A percentile compares a stretch with the other conserved stretches of the same genome.
phyloP scores from a whole-genome alignment of 345 rosid species.

The Combretum micranthum region DNA sequence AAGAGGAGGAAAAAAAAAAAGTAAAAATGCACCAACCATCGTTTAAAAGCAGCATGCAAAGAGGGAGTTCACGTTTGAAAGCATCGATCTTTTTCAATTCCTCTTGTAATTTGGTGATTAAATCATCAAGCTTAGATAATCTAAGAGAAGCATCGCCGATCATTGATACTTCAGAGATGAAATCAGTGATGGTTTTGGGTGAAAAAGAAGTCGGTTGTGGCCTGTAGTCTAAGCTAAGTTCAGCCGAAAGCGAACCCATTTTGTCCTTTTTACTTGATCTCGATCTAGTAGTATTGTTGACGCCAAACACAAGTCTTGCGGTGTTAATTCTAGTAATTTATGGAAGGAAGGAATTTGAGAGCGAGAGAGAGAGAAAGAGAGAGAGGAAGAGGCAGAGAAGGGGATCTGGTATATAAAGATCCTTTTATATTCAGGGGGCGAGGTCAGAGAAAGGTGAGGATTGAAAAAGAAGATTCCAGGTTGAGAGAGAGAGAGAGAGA shows the following conservation, averaged over 20 bases:
- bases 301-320: too few species aligned
- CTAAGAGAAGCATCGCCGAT: constrained; percentile 37
- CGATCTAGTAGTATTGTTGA: too few species aligned
- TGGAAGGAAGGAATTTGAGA: not conserved
- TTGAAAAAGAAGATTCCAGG: constrained; percentile 26
- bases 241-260: constrained; percentile 56
- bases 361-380: constrained; percentile 2
- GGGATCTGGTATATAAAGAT: constrained; percentile 21
- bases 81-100: constrained; percentile 83
- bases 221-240: constrained; percentile 65
- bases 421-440: constrained; percentile 16
- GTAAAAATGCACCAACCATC: constrained; percentile 43
- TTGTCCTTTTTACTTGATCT: not conserved
- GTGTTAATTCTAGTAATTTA: too few species aligned
- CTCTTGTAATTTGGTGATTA: constrained; percentile 54
- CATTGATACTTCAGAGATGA: constrained; percentile 37
- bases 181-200: constrained; percentile 46
- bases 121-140: constrained; percentile 39
- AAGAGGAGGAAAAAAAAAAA: not conserved
- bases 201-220: constrained; percentile 19
- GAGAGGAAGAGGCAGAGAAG: constrained; percentile 14
- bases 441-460: not conserved
- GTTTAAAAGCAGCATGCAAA: constrained; percentile 62
- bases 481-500: constrained; percentile 8
- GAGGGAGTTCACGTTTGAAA: constrained; percentile 81